These are phyloP conservation scores for Zizania latifolia DNA, from an alignment of 176 grass and related monocot genomes.

Conservation along the genomic window DNA sequence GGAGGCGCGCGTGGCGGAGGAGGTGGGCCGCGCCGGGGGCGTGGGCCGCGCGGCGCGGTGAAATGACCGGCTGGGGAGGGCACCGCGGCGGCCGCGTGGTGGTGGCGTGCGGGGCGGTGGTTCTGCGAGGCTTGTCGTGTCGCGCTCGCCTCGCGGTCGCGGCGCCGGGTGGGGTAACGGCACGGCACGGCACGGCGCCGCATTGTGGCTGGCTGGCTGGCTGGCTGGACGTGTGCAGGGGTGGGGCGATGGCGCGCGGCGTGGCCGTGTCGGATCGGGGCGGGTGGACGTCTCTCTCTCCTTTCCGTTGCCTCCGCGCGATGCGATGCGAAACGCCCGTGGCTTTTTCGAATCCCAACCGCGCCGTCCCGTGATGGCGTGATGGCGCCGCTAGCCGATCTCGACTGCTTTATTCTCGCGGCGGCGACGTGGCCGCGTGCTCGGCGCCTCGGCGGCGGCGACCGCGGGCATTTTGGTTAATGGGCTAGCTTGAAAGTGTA, in stretches of 20 bases:
- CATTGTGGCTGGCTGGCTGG: background rate
- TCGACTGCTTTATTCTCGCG: background rate
- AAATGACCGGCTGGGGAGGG: constrained; percentile 41
- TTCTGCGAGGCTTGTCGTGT: constrained; percentile 41
- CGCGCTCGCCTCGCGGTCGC: background rate
- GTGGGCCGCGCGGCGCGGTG: constrained; percentile 33
- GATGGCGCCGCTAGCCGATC: too few relatives aligned
- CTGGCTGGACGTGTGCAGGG: background rate
- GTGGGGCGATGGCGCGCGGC: background rate
- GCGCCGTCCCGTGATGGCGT: too few relatives aligned
- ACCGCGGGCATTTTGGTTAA: too few relatives aligned
- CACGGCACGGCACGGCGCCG: background rate
- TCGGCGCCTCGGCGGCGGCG: too few relatives aligned
- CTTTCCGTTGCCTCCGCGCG: background rate
- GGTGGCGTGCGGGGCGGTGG: constrained; percentile 41
- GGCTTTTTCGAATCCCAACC: background rate
- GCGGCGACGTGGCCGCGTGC: too few relatives aligned
- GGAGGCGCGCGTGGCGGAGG: constrained; percentile 30
- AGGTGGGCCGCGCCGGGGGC: constrained; percentile 37
- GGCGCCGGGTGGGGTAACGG: background rate
- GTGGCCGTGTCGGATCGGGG: constrained; percentile 37
- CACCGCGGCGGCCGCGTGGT: constrained; percentile 51
- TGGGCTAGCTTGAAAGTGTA: too few relatives aligned
- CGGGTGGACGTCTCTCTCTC: background rate
- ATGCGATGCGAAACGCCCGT: background rate